Evolutionary conservation across 139 green algal genomes (phyloP), one percentile per base, ranked within the genome.

Genomic region (Coelastrella sp.): DNA sequence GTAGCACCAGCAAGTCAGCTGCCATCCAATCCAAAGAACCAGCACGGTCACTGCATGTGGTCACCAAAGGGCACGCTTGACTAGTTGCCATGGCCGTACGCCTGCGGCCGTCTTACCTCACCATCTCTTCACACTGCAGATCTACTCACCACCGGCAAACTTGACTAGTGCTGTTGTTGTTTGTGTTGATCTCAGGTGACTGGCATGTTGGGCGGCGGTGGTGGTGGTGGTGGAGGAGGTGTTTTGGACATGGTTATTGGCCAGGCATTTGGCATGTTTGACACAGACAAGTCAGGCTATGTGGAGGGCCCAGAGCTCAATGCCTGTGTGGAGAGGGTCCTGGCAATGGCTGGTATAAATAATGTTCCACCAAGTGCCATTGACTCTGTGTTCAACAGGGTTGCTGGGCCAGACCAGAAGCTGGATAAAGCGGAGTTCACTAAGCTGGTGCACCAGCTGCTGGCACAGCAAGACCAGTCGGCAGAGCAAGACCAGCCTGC

Each of bases 381-480:
- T 84, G 72, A 90, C 6, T 20, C 19, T 0, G 73, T 60, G 12
- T 90, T 90, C 63, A 61, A 63, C 14, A 84, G 76, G 22, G 85
- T 84, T 8, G 56, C 85, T 35, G 85, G 85, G 6, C 72, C 85
- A 20, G 85, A 90, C 20, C 7, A 83, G 19, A 90, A 84, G 73
- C 57, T 90, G 19, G 85, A 90, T 59, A 68, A 80, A 22, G 73
- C 85, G 7, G 85, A 90, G 70, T 90, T 90, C 27, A 61, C 22
- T 9, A 5, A 10, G 20, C 58, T 90, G 22, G 73, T 90, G 14
- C 66, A 84, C 22, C 49, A 83, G 72, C 73, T 90, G 85, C 10
- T 90, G 70, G 72, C 35, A 59, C 70, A 59, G n/a, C 25, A 57
- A 59, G 74, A 15, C 19, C 68, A 76, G 63, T 15, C 11, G 3